phyloP scores from a whole-genome alignment of 768 basidiomycete species.

The Mycena filopes region DNA sequence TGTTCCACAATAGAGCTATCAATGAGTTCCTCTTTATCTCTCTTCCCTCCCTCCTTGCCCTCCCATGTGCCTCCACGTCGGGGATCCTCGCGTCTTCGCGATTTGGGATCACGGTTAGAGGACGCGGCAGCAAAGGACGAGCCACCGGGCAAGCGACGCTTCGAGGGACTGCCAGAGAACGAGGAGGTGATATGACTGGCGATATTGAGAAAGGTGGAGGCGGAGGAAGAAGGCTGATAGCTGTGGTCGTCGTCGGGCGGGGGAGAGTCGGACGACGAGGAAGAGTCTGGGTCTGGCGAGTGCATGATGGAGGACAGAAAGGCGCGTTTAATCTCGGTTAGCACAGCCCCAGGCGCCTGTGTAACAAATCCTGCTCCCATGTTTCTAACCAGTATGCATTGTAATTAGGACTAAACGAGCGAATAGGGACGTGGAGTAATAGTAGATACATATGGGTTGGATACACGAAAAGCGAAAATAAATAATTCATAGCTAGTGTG shows the following conservation, averaged over 20 bases:
- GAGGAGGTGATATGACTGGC: constrained; percentile 48
- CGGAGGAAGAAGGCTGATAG: constrained; percentile 31
- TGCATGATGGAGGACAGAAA: constrained; percentile 17
- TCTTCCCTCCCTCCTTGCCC: constrained; percentile 52
- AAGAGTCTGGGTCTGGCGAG: constrained; percentile 53
- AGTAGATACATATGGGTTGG: constrained; percentile 25
- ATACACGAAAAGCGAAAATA: constrained; percentile 32
- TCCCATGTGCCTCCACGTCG: constrained; percentile 40
- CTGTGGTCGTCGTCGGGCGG: constrained; percentile 55
- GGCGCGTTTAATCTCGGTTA: background rate
- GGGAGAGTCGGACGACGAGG: constrained; percentile 54
- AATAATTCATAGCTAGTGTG: constrained; percentile 19
- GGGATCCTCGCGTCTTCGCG: constrained; percentile 59
- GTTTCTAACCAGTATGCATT: too few relatives aligned
- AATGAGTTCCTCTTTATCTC: constrained; percentile 67
- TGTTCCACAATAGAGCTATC: constrained; percentile 61
- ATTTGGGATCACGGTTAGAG: constrained; percentile 61
- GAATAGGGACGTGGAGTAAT: background rate
- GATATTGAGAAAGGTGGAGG: constrained; percentile 42
- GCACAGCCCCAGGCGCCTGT: background rate
- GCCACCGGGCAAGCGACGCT: constrained; percentile 64
- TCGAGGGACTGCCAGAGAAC: constrained; percentile 51
- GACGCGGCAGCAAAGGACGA: constrained; percentile 52
- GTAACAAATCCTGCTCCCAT: too few relatives aligned
- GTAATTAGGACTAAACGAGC: too few relatives aligned